Percentiles rank a stretch among this genome's conserved stretches.
Conservation (phyloP, 164 flowering plant species). For the Chimonanthus praecox region DNA sequence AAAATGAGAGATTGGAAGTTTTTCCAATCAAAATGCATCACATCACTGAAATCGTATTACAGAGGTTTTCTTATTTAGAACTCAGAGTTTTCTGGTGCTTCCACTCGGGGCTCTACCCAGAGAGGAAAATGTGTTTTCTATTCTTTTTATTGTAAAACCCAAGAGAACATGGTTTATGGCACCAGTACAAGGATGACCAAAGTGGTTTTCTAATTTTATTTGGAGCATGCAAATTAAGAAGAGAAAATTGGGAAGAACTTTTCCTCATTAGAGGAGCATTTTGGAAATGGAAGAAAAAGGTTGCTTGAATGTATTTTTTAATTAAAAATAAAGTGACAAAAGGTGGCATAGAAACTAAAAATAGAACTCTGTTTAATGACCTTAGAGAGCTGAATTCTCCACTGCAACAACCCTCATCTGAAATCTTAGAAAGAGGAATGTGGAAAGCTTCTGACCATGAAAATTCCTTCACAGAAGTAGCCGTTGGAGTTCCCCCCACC, state of each 20-base stretch:
- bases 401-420: slow-evolving; percentile 32
- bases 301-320: not conserved
- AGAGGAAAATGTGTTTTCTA: no score
- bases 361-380: slow-evolving; percentile 11
- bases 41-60: no score
- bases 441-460: slow-evolving; percentile 89
- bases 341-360: not conserved
- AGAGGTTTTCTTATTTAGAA: no score
- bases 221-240: not conserved
- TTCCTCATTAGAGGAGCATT: not conserved
- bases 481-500: slow-evolving; percentile 71
- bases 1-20: no score
- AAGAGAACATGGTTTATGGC: no score
- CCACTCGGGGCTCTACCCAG: no score
- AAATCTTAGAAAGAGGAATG: slow-evolving; percentile 50
- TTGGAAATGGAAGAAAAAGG: not conserved
- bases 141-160: no score
- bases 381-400: slow-evolving; percentile 48
- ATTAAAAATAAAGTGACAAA: not conserved
- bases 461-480: slow-evolving; percentile 46
- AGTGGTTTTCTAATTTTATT: not conserved
- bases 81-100: no score
- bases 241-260: not conserved
- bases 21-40: no score
- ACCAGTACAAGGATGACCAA: not conserved